These are phyloP conservation scores for Triangularia verruculosa DNA, from an alignment of 2,329 filamentous ascomycete species.

Conservation along the genomic window DNA sequence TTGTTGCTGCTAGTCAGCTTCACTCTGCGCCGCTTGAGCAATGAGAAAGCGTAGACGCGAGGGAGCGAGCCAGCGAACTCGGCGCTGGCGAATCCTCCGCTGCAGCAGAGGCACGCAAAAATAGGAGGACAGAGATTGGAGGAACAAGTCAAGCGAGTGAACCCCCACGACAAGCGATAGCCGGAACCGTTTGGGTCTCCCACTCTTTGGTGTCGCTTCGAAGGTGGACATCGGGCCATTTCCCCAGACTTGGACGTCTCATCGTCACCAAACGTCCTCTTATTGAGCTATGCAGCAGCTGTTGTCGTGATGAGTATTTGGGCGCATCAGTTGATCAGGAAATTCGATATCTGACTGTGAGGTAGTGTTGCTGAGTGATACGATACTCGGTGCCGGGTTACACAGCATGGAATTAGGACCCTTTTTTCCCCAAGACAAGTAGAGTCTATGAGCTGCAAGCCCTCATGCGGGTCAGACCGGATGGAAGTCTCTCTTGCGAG, in stretches of 20 bases:
- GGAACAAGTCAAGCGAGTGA: neutral
- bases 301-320: neutral
- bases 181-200: neutral
- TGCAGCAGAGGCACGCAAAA: neutral
- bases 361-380: neutral
- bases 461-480: conserved; percentile 6
- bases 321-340: neutral
- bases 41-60: neutral
- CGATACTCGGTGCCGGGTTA: neutral
- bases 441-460: neutral
- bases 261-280: neutral
- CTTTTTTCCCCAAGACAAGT: neutral
- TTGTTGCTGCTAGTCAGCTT: neutral
- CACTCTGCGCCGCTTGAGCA: neutral
- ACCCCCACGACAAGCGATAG: neutral
- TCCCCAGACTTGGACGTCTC: conserved; percentile 2
- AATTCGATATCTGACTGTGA: neutral
- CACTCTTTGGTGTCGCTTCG: neutral
- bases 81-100: neutral
- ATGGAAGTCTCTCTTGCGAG: neutral
- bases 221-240: conserved; percentile 5
- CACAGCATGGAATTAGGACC: neutral
- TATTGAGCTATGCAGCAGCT: too few relatives aligned
- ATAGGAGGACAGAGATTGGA: neutral
- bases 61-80: neutral